Evolutionary conservation across 1,284 basidiomycete genomes (phyloP), one percentile per base, ranked within the genome.

Genomic region (Ganoderma sinense): DNA sequence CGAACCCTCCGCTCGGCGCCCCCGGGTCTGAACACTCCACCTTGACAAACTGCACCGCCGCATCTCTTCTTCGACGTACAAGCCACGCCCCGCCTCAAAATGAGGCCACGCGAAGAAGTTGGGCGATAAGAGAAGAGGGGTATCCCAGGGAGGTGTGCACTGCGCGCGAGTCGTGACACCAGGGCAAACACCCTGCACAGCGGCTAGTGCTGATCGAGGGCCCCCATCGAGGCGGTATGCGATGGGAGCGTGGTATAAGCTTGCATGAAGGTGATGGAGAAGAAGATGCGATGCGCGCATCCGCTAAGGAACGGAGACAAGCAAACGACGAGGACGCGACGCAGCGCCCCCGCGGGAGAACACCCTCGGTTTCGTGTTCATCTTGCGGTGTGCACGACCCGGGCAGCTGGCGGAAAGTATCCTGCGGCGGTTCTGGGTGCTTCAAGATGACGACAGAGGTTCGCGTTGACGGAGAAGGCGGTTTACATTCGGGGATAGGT

Each of bases 121-220:
- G 16, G 16, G 1, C 29, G 11, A 11, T 14, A 55, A 11, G 20
- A 58, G 36, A 58, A n/a, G 56, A 39, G 31, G 56, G 48, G 23
- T 36, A 20, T 14, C 14, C 33, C 20, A 18, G 33, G 20, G 18
- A n/a, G n/a, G n/a, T n/a, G n/a, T n/a, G 36, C 36, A 36, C 7
- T 36, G 36, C 6, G 36, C 10, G 36, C 36, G 36, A 36, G 7
- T 6, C 36, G 33, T 7, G 45, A 48, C 45, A 18, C 20, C n/a
- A 59, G 56, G 56, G 56, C 56, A 59, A n/a, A 59, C 16, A 4
- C 56, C 56, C 56, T 59, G 20, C 56, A 33, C 33, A 59, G 56
- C 33, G n/a, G 33, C 36, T 36, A 6, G 36, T 10, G 36, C 56
- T 39, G 56, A 59, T 59, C 56, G 18, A 13, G 56, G 20, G 4